phyloP scores from a whole-genome alignment of 73 alveolate genomes.

The Uronychia binucleata region DNA sequence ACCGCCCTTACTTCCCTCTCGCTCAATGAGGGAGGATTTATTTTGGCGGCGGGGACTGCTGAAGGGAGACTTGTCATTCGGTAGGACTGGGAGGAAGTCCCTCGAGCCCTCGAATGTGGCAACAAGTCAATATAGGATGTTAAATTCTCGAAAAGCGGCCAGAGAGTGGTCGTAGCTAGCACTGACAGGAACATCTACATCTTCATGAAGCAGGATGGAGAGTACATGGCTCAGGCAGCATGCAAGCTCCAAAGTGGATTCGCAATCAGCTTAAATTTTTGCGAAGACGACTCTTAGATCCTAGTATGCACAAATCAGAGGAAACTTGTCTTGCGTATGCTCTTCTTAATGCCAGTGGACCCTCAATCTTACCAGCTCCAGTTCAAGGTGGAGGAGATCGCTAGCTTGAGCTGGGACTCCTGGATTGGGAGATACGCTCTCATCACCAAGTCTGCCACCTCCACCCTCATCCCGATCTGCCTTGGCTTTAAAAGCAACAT shows the following conservation, averaged over 20 bases:
- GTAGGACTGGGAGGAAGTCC: slow-evolving; percentile 88
- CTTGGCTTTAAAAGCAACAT: slow-evolving; percentile 60
- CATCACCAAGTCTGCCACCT: slow-evolving; percentile 36
- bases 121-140: slow-evolving; percentile 71
- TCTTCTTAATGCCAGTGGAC: slow-evolving; percentile 23
- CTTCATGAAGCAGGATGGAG: slow-evolving; percentile 50
- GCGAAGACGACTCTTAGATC: slow-evolving; percentile 57
- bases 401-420: slow-evolving; percentile 29
- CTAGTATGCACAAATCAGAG: slow-evolving; percentile 65
- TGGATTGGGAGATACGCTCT: slow-evolving; percentile 61
- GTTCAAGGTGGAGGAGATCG: slow-evolving; percentile 48
- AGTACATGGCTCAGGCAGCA: slow-evolving; percentile 52
- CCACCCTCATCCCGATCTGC: slow-evolving; percentile 50
- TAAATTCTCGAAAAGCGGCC: slow-evolving; percentile 77
- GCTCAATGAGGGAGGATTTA: slow-evolving; percentile 77
- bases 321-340: slow-evolving; percentile 53
- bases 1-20: slow-evolving; percentile 73
- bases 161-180: slow-evolving; percentile 72
- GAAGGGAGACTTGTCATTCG: slow-evolving; percentile 82
- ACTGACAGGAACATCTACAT: slow-evolving; percentile 74
- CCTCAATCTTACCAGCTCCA: slow-evolving; percentile 42
- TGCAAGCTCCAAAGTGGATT: slow-evolving; percentile 59
- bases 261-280: slow-evolving; percentile 55
- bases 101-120: slow-evolving; percentile 79
- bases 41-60: slow-evolving; percentile 86